Percentiles rank a stretch among this genome's conserved stretches.
phyloP scores from a whole-genome alignment of 257 asterid species.

The Nicotiana obtusifolia region DNA sequence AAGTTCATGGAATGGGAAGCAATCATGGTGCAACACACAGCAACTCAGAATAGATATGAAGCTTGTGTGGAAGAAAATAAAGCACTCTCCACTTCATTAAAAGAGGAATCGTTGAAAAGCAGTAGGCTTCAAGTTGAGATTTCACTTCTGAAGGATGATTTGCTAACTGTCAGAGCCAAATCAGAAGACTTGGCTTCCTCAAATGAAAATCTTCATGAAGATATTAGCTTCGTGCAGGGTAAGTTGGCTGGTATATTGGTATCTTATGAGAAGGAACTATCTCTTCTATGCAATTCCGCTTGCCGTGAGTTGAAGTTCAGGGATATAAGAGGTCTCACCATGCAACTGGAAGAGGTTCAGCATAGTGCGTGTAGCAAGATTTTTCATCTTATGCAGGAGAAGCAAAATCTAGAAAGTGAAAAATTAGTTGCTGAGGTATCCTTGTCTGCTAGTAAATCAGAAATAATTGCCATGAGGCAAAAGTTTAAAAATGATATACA shows the following conservation, averaged over 20 bases:
- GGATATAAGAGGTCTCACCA: conserved; percentile 41
- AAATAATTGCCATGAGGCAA: conserved; percentile 54
- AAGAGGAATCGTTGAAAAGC: conserved; percentile 47
- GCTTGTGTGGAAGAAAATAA: conserved; percentile 59
- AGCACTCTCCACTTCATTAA: conserved; percentile 47
- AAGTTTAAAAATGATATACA: conserved; percentile 45
- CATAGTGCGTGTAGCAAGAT: conserved; percentile 33
- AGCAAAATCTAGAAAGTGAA: conserved; percentile 49
- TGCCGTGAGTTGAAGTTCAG: conserved; percentile 22
- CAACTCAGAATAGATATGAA: conserved; percentile 45
- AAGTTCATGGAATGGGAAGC: conserved; percentile 51
- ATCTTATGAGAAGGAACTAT: conserved; percentile 33
- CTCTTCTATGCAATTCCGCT: conserved; percentile 18
- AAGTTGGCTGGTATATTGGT: conserved; percentile 44
- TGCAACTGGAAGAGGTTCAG: conserved; percentile 65
- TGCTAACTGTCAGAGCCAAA: conserved; percentile 35
- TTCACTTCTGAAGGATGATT: conserved; percentile 43
- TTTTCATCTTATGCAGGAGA: conserved; percentile 56
- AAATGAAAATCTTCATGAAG: conserved; percentile 50
- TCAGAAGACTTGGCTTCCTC: conserved; percentile 42
- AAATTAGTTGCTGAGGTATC: conserved; percentile 44
- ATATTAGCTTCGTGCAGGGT: conserved; percentile 39
- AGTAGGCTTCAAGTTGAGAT: conserved; percentile 45
- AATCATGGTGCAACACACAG: conserved; percentile 29
- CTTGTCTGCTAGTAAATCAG: conserved; percentile 50